Evolutionary conservation across 2,329 filamentous ascomycete species (phyloP).

Genomic region (Penicillium brasilianum): DNA sequence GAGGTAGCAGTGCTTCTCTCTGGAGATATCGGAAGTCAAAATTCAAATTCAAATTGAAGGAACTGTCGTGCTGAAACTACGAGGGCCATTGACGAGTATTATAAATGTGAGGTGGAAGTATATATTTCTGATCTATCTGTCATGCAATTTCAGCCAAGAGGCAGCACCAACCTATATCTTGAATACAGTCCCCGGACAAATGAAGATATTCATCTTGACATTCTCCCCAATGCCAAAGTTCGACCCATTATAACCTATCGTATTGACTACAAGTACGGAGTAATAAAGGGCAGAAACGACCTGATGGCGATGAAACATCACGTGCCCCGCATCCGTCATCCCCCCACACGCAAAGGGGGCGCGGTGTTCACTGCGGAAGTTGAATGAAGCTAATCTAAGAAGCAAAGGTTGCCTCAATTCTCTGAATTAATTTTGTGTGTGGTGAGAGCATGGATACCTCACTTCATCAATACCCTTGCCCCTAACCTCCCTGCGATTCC

Average conservation of each 20-base stretch:
- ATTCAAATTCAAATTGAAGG: no score
- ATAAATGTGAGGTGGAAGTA: background rate
- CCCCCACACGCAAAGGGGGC: slow-evolving; percentile 27
- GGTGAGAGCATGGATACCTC: slow-evolving; percentile 21
- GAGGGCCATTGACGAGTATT: no score
- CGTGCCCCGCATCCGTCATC: slow-evolving; percentile 19
- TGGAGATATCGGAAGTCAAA: no score
- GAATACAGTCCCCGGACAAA: background rate
- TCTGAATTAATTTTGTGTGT: slow-evolving; percentile 1
- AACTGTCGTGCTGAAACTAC: no score
- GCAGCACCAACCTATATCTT: background rate
- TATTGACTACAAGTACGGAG: background rate
- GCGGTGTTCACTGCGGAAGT: slow-evolving; percentile 4
- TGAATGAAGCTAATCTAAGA: slow-evolving; percentile 8
- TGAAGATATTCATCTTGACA: background rate
- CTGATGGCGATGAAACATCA: slow-evolving; percentile 21
- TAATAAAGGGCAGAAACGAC: background rate
- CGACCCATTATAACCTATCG: background rate
- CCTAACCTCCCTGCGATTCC: slow-evolving; percentile 11
- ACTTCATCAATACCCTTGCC: background rate
- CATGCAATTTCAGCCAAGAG: background rate
- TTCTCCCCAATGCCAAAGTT: background rate
- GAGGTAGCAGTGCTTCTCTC: no score
- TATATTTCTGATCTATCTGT: background rate
- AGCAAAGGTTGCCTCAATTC: slow-evolving; percentile 12